phyloP scores from a whole-genome alignment of 768 basidiomycete species.

The Podaxis sp. region DNA sequence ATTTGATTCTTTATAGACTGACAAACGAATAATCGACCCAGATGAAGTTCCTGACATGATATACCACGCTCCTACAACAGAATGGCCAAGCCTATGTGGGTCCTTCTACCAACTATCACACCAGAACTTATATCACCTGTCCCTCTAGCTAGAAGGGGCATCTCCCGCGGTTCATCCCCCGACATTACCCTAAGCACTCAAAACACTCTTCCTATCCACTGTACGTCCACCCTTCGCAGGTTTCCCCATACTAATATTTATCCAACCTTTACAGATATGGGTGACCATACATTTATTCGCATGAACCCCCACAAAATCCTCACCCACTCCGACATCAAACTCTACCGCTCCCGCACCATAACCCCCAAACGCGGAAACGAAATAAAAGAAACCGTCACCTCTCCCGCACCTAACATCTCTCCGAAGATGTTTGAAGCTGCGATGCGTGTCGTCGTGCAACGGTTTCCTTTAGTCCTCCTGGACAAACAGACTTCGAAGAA shows the following conservation, averaged over 20 bases:
- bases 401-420: not conserved
- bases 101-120: not conserved
- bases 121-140: not conserved
- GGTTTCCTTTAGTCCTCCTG: conserved; percentile 2
- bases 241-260: not conserved
- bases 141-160: not conserved
- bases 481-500: not conserved
- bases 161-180: not conserved
- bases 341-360: not conserved
- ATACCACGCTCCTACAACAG: not conserved
- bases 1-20: not conserved
- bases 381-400: not conserved
- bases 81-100: conserved; percentile 9
- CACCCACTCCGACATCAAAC: not conserved
- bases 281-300: conserved; percentile 4
- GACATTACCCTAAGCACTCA: not conserved
- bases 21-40: not conserved
- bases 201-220: not conserved
- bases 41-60: not conserved
- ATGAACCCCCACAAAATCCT: not conserved
- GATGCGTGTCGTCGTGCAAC: not conserved
- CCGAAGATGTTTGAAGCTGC: conserved; percentile 7
- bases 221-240: not conserved
- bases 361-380: not conserved
- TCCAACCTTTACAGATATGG: not conserved